A percentile compares a stretch with the other conserved stretches of the same genome.
Evolutionary conservation across 768 basidiomycete genomes (phyloP).

Genomic region (Dentipellis fragilis): DNA sequence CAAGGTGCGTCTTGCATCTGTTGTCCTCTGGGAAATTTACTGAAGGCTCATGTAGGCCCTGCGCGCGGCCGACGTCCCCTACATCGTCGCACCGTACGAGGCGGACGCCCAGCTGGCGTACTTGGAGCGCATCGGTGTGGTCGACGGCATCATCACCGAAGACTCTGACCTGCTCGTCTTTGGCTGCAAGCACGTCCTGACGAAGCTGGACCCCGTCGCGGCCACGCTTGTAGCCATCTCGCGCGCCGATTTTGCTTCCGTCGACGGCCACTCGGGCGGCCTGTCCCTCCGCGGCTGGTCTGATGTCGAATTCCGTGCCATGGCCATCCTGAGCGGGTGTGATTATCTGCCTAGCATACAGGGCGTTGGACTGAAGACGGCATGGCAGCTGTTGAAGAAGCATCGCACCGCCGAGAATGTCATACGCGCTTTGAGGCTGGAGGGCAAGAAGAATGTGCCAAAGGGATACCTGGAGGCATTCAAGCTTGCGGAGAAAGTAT

Average conservation of each 20-base stretch:
- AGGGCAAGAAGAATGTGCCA: slow-evolving; percentile 81
- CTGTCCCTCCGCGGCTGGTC: slow-evolving; percentile 85
- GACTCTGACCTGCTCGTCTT: slow-evolving; percentile 97
- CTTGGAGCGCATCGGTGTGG: slow-evolving; percentile 71
- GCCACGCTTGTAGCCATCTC: slow-evolving; percentile 59
- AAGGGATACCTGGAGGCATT: slow-evolving; percentile 66
- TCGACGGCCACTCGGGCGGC: slow-evolving; percentile 35
- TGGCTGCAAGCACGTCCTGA: slow-evolving; percentile 87
- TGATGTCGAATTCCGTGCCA: slow-evolving; percentile 81
- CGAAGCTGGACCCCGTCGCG: slow-evolving; percentile 74
- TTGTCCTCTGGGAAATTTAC: background rate
- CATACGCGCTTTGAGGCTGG: slow-evolving; percentile 61
- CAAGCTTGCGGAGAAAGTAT: slow-evolving; percentile 80
- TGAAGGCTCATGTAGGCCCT: slow-evolving; percentile 54
- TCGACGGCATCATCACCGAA: slow-evolving; percentile 92
- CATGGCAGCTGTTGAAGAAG: slow-evolving; percentile 70
- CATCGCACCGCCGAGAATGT: slow-evolving; percentile 83
- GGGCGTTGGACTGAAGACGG: slow-evolving; percentile 91
- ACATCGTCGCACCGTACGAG: slow-evolving; percentile 96
- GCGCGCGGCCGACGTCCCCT: slow-evolving; percentile 66
- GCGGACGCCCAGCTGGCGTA: slow-evolving; percentile 96
- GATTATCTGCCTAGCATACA: slow-evolving; percentile 88
- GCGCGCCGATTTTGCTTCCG: slow-evolving; percentile 47
- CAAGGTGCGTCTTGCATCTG: slow-evolving; percentile 49
- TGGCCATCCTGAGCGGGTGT: slow-evolving; percentile 90